phyloP scores from a whole-genome alignment of 371 early-diverging fungal genomes.

The Apophysomyces trapeziformis region DNA sequence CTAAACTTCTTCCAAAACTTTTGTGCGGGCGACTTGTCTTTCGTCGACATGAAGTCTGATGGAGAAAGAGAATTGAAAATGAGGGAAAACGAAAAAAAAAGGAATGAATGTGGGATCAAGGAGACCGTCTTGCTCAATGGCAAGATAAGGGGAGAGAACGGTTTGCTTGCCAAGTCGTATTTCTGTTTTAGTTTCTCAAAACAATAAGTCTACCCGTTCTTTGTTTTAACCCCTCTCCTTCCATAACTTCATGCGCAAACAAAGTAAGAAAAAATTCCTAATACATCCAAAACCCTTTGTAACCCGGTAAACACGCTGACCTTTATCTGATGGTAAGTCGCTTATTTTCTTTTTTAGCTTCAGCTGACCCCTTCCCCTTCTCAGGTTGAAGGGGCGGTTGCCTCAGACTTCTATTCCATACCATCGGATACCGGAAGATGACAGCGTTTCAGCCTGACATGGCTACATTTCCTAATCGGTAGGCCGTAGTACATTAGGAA shows the following conservation, averaged over 20 bases:
- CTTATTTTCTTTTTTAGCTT: background rate
- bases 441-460: no score
- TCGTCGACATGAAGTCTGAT: conserved; percentile 15
- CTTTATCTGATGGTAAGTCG: background rate
- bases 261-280: background rate
- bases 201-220: no score
- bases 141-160: conserved; percentile 9
- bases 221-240: background rate
- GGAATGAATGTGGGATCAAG: conserved; percentile 13
- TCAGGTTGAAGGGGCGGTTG: background rate
- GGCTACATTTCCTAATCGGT: no score
- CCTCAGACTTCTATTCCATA: no score
- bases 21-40: conserved; percentile 28
- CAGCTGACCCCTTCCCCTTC: background rate
- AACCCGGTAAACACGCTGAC: background rate
- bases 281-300: background rate
- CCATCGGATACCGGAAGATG: no score
- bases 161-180: conserved; percentile 4
- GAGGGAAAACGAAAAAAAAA: conserved; percentile 15
- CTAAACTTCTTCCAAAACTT: conserved; percentile 52
- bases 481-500: no score
- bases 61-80: background rate
- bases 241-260: background rate
- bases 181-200: background rate
- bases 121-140: background rate